phyloP scores from a whole-genome alignment of 208 protist genomes.

The Angomonas ambiguus region DNA sequence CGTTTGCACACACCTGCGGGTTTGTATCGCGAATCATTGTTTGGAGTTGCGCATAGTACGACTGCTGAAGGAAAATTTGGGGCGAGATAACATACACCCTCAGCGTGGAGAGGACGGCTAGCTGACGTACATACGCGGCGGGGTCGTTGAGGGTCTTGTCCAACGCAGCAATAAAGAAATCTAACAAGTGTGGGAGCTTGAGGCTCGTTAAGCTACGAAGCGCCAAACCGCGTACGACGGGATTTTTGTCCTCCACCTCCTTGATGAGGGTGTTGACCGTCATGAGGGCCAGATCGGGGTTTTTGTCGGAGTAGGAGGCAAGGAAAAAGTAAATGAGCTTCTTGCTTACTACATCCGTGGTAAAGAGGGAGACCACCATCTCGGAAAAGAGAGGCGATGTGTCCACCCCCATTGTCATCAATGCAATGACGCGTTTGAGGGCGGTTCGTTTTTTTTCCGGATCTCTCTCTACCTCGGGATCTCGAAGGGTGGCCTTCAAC shows the following conservation, averaged over 20 bases:
- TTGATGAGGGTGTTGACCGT: slow-evolving; percentile 95
- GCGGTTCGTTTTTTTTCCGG: slow-evolving; percentile 47
- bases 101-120: slow-evolving; percentile 82
- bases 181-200: slow-evolving; percentile 42
- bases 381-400: slow-evolving; percentile 90
- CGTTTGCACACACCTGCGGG: slow-evolving; percentile 75
- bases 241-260: slow-evolving; percentile 89
- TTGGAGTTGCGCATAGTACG: slow-evolving; percentile 40
- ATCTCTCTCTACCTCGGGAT: slow-evolving; percentile 40
- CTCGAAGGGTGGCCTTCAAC: slow-evolving; percentile 28
- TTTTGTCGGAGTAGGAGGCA: slow-evolving; percentile 85
- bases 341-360: slow-evolving; percentile 94
- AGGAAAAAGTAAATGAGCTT: slow-evolving; percentile 98
- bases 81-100: slow-evolving; percentile 72
- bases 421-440: slow-evolving; percentile 90
- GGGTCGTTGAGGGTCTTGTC: slow-evolving; percentile 70
- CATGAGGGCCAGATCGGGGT: slow-evolving; percentile 91
- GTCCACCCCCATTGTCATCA: slow-evolving; percentile 97
- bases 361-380: slow-evolving; percentile 88
- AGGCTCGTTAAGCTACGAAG: slow-evolving; percentile 91
- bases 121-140: slow-evolving; percentile 93
- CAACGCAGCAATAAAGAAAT: slow-evolving; percentile 83
- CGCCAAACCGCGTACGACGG: slow-evolving; percentile 94
- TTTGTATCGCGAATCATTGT: slow-evolving; percentile 84
- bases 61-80: slow-evolving; percentile 43